Evolutionary conservation across 495 filamentous ascomycete species (phyloP), one percentile per base, ranked within the genome.

Genomic region (Massariosphaeria phaeospora): DNA sequence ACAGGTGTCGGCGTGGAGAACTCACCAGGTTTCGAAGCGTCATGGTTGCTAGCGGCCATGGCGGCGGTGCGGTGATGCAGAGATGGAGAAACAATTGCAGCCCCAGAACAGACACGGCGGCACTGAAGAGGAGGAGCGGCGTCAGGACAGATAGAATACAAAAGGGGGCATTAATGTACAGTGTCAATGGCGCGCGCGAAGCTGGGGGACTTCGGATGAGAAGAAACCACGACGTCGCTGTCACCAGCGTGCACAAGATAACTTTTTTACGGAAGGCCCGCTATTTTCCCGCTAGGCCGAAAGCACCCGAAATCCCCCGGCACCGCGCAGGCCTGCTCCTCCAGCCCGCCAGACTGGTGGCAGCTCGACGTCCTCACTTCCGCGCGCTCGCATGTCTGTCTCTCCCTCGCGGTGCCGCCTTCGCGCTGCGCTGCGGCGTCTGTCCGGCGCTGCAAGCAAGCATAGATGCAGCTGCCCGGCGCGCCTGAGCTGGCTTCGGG

Each of bases 41-140:
- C 64, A 65, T 61, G 50, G 48, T 43, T 59, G 46, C 25, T 53
- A 25, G 51, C 64, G 29, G 64, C 61, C 64, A 67, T 67, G 40
- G 25, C 42, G 36, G 35, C 26, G 9, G 38, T 46, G 12, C 42
- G 31, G 43, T n/a, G n/a, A n/a, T 25, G 15, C 17, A 24, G 38
- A 25, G 42, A 36, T 7, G 25, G 27, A 5, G 7, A 31, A 45
- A 29, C 13, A 31, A 46, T 18, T 51, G 27, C 26, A 52, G 25
- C 20, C 13, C 10, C 12, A 13, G 25, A n/a, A n/a, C n/a, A n/a
- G n/a, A n/a, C n/a, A n/a, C n/a, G 43, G 21, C n/a, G 52, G 6
- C 7, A 23, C 34, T 20, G 34, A 43, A 58, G 41, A 39, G 48
- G 54, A 58, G 41, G 43, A 43, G 54, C 23, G 51, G 36, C 35